Conservation (phyloP, 345 rosid genomes). For the Rubroshorea leprosula region DNA sequence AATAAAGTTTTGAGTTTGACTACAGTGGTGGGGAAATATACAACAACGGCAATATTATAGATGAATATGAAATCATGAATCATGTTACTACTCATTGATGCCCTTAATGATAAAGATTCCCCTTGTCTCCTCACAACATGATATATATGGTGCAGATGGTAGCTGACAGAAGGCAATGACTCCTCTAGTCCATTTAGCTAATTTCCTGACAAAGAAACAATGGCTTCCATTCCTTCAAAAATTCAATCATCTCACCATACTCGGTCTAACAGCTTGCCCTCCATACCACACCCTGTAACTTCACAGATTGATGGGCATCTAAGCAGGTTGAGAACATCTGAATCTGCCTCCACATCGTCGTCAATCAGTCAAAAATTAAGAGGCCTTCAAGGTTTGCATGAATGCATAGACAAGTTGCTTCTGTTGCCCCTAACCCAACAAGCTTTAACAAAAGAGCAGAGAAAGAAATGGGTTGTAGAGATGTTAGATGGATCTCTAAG, state of each 20-base stretch:
- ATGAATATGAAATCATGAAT: no score
- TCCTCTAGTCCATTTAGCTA: no score
- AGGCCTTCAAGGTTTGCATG: slow-evolving; percentile 29
- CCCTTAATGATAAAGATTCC: no score
- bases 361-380: slow-evolving; percentile 14
- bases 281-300: slow-evolving; percentile 27
- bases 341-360: slow-evolving; percentile 20
- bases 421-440: slow-evolving; percentile 24
- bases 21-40: no score
- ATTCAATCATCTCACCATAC: slow-evolving; percentile 17
- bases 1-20: no score
- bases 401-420: slow-evolving; percentile 24
- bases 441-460: slow-evolving; percentile 19
- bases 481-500: slow-evolving; percentile 26
- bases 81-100: no score
- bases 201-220: not conserved
- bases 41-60: no score
- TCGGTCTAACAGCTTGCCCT: slow-evolving; percentile 38
- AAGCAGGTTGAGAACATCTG: slow-evolving; percentile 23
- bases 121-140: no score
- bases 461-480: slow-evolving; percentile 15
- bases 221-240: no score
- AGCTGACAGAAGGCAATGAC: no score
- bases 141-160: no score
- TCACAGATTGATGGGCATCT: slow-evolving; percentile 27